These are phyloP conservation scores for Sporormia fimetaria DNA, from an alignment of 495 filamentous ascomycete species.

Conservation along the genomic window DNA sequence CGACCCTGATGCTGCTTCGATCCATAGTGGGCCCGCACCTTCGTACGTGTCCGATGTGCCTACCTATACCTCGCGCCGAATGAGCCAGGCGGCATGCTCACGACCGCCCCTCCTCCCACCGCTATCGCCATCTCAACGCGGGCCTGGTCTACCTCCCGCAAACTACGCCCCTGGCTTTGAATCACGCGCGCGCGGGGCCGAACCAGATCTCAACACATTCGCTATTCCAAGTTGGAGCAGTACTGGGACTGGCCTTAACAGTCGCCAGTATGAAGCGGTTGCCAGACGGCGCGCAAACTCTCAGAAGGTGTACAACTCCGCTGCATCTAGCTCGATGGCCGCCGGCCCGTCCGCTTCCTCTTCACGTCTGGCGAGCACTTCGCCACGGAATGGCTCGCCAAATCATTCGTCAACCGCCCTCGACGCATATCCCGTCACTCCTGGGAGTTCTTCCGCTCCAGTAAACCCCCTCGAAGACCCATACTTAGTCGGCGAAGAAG, in stretches of 20 bases:
- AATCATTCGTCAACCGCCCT: conserved; percentile 4
- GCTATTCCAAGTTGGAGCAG: conserved; percentile 27
- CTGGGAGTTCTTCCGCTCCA: conserved; percentile 6
- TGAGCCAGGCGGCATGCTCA: conserved; percentile 2
- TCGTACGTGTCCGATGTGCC: conserved; percentile 31
- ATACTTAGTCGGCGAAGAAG: conserved; percentile 27
- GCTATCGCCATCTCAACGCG: conserved; percentile 5
- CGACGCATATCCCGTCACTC: conserved; percentile 8
- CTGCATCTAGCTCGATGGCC: conserved; percentile 17
- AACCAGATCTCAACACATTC: conserved; percentile 11
- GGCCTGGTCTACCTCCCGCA: conserved; percentile 18
- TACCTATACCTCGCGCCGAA: conserved; percentile 24
- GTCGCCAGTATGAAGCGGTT: conserved; percentile 25
- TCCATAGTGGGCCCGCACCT: conserved; percentile 26
- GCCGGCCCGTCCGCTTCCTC: conserved; percentile 12
- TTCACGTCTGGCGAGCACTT: no score
- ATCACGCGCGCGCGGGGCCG: conserved; percentile 14
- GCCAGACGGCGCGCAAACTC: conserved; percentile 25
- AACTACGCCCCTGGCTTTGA: conserved; percentile 26
- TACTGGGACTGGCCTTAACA: conserved; percentile 16
- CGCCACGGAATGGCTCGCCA: conserved; percentile 1
- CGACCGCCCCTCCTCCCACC: conserved; percentile 11
- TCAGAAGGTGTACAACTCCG: conserved; percentile 13
- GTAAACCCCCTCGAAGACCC: conserved; percentile 26
- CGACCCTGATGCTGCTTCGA: conserved; percentile 24